Evolutionary conservation across 2,329 filamentous ascomycete genomes (phyloP).

Genomic region (Fusarium sp.): DNA sequence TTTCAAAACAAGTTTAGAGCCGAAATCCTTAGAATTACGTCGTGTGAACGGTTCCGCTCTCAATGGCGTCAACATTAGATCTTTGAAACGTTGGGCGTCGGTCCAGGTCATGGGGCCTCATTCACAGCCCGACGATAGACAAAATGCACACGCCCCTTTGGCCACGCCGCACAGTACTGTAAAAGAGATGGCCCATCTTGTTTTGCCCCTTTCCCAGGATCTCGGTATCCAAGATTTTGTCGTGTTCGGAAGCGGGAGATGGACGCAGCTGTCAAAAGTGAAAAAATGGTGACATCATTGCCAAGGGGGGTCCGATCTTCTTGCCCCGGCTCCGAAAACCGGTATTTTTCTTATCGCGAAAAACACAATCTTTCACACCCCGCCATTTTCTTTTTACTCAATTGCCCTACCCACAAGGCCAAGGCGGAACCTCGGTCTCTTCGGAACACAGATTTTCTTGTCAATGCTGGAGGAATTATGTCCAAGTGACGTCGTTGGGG

Average conservation of each 20-base stretch:
- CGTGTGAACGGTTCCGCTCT: not conserved
- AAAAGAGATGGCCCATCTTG: not conserved
- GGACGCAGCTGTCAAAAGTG: not conserved
- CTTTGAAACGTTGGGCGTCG: not conserved
- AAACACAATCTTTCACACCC: not conserved
- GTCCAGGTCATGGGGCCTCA: not conserved
- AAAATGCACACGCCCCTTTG: conserved; percentile 1
- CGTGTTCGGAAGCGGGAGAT: conserved; percentile 10
- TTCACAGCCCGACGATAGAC: not conserved
- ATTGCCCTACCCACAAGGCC: not conserved
- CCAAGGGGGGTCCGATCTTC: conserved; percentile 10
- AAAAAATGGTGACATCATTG: conserved; percentile 32
- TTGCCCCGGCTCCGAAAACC: conserved; percentile 15
- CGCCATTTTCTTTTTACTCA: not conserved
- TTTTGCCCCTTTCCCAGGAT: conserved; percentile 25
- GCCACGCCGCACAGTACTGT: not conserved
- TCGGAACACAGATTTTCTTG: not conserved
- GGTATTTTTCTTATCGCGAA: conserved; percentile 24
- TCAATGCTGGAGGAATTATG: not conserved
- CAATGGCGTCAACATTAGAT: conserved; percentile 1
- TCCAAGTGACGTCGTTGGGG: conserved; percentile 32
- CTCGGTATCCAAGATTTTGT: conserved; percentile 31
- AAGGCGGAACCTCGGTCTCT: conserved; percentile 12
- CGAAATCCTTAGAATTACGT: not conserved
- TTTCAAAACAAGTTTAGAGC: not conserved